Base-by-base conservation (phyloP, 352 stramenopile genomes). In the Halophytophthora batemanensis region DNA sequence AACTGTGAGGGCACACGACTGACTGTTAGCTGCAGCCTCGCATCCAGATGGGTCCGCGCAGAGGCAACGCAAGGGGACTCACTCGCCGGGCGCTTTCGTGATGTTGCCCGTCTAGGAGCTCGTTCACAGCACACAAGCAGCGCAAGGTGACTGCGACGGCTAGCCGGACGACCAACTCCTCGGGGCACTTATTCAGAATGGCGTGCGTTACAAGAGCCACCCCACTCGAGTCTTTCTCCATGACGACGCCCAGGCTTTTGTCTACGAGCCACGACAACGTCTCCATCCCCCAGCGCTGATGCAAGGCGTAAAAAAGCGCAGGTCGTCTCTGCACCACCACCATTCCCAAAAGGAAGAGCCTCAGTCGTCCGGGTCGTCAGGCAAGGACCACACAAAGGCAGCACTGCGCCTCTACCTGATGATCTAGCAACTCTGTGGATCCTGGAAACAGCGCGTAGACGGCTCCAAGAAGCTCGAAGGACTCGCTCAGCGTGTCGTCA, bases 181-280 rank as follows among this genome's bases (percentile, higher is more conserved):
- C 61, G 1, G 72, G 59, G 42, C 74, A 81, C 0, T 48, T 43
- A 45, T 74, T 56, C 39, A 61, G 25, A 17, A 82, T 59, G 0
- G 76, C 81, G 25, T 85, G 69, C 8, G 64, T 58, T 33, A 80
- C 33, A 2, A 86, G 6, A 43, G 60, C 70, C 2, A 69, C 43
- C 13, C 75, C 78, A 50, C 82, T 19, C 2, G n/a, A 45, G 31
- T 88, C 73, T 56, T 83, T 86, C 39, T 70, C 46, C 10, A 82
- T 31, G 12, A 84, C 48, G 25, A 48, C 48, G 12, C 25, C 31
- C 11, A 72, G 22, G 21, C 58, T 71, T 34, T 77, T 71, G 25
- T 75, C 71, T 1, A 78, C 47, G 3, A 89, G 50, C 73, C 78
- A 89, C 29, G 68, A 77, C 6, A 89, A 59, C 23, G 71, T 70